Percentiles rank a stretch among this genome's conserved stretches.
phyloP scores from a whole-genome alignment of 2,329 filamentous ascomycete species.

The Harringtonia lauricola region DNA sequence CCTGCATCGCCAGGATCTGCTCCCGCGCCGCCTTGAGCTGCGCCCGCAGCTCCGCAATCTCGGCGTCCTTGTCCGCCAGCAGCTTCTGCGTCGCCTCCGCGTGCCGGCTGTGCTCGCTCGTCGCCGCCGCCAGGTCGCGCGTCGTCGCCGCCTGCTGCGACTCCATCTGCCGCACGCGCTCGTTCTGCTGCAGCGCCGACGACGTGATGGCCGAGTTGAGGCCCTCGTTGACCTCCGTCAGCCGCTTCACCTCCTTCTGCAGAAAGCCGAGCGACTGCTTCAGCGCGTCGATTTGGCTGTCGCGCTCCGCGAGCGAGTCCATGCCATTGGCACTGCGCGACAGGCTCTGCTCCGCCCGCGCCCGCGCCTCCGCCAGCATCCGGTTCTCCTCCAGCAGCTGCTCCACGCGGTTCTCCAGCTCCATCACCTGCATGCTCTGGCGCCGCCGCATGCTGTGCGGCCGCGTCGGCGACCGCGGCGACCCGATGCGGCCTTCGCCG shows the following conservation, averaged over 20 bases:
- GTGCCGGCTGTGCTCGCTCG: constrained; percentile 49
- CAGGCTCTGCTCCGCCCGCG: constrained; percentile 48
- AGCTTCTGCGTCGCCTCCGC: constrained; percentile 18
- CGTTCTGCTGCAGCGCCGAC: constrained; percentile 64
- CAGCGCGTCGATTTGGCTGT: constrained; percentile 76
- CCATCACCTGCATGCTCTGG: constrained; percentile 93
- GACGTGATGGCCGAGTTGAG: constrained; percentile 68
- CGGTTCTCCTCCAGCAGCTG: constrained; percentile 79
- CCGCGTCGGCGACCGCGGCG: constrained; percentile 83
- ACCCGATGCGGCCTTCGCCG: constrained; percentile 77
- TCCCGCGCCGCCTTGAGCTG: constrained; percentile 66
- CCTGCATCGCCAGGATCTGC: constrained; percentile 45
- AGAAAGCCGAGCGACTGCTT: constrained; percentile 69
- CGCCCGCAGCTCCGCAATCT: constrained; percentile 66
- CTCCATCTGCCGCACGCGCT: constrained; percentile 58
- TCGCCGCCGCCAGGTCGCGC: constrained; percentile 56
- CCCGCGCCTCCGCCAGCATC: constrained; percentile 60
- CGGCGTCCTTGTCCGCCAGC: constrained; percentile 71
- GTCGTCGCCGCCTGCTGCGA: constrained; percentile 53
- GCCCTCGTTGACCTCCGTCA: constrained; percentile 74
- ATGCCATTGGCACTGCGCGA: constrained; percentile 54
- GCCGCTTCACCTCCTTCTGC: constrained; percentile 67
- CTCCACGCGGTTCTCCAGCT: constrained; percentile 78
- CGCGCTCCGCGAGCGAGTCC: constrained; percentile 71
- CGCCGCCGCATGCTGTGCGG: constrained; percentile 93